Base-by-base conservation (phyloP, 345 rosid genomes). In the Hevea brasiliensis region DNA sequence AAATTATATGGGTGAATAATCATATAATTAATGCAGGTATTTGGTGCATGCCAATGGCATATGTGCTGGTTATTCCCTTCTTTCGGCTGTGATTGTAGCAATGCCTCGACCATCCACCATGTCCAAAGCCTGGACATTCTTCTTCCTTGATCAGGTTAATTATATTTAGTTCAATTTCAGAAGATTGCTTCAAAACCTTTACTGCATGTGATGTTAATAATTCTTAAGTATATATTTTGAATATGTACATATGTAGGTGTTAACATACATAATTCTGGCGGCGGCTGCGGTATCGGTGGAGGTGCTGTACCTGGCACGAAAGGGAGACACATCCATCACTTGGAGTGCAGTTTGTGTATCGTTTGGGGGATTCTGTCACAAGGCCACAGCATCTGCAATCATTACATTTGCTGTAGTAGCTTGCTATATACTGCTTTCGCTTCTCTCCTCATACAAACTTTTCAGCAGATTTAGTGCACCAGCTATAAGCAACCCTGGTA, bases 1-100 rank as follows among this genome's bases (percentile, higher is more conserved):
- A n/a, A n/a, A n/a, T n/a, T n/a, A n/a, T n/a, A n/a, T 3, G 11
- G 9, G 13, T 50, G 17, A 50, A 17, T 50, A 14, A 18, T 50
- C 37, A 3, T 0, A 0, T 50, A 50, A 15, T 50, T 2, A 32
- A 61, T 81, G 56, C 69, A 93, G 97, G 87, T 95, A 88, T 76
- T 71, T 92, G 90, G 98, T 95, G 83, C 92, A 95, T 74, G 97
- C 90, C 12, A 95, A 95, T 83, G 98, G 99, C 51, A 89, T 95
- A 70, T 92, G 99, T 81, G 99, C 99, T 2, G 98, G 94, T 13
- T 95, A 92, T 77, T 92, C 99, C 40, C 92, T 95, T 74, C 81
- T 95, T 27, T 89, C 99, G 45, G 97, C 99, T 35, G 76, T 88
- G 44, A 67, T 90, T 27, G 75, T 84, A 65, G 96, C 92, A 62